A percentile compares a stretch with the other conserved stretches of the same genome.
phyloP scores from a whole-genome alignment of 2,329 filamentous ascomycete genomes.

The Moelleriella libera region DNA sequence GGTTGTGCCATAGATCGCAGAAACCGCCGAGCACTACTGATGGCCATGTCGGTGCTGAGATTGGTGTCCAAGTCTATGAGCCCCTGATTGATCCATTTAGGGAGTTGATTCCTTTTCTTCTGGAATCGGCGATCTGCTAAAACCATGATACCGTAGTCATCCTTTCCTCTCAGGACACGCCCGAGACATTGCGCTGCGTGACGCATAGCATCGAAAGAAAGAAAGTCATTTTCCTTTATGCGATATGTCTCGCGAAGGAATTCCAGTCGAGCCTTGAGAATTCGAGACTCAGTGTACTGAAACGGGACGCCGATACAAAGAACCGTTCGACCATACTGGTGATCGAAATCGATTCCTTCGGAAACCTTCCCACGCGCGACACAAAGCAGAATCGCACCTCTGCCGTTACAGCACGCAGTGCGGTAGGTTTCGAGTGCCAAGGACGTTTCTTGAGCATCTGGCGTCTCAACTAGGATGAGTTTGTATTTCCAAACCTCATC shows the following conservation, averaged over 20 bases:
- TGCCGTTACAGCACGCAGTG: slow-evolving; percentile 92
- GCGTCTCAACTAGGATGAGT: slow-evolving; percentile 92
- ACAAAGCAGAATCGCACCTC: slow-evolving; percentile 83
- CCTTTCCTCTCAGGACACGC: slow-evolving; percentile 86
- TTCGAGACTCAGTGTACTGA: slow-evolving; percentile 96
- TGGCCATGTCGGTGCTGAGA: slow-evolving; percentile 88
- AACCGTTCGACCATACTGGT: slow-evolving; percentile 93
- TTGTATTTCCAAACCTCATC: slow-evolving; percentile 99
- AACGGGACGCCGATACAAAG: slow-evolving; percentile 95
- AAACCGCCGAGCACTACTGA: slow-evolving; percentile 79
- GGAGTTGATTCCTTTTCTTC: slow-evolving; percentile 79
- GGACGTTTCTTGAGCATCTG: slow-evolving; percentile 92
- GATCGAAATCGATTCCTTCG: slow-evolving; percentile 97
- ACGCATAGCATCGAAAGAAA: slow-evolving; percentile 99
- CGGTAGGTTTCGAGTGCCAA: slow-evolving; percentile 92
- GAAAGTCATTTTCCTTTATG: slow-evolving; percentile 91
- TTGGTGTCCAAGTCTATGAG: slow-evolving; percentile 77
- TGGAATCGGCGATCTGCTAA: slow-evolving; percentile 86
- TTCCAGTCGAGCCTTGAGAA: slow-evolving; percentile 86
- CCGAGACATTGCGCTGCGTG: slow-evolving; percentile 94
- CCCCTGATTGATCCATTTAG: slow-evolving; percentile 92
- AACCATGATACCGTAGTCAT: slow-evolving; percentile 99
- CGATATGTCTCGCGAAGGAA: slow-evolving; percentile 96
- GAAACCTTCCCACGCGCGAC: slow-evolving; percentile 95
- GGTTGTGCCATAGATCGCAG: slow-evolving; percentile 84